Evolutionary conservation across 2,329 filamentous ascomycete genomes (phyloP), one percentile per base, ranked within the genome.

Genomic region (Colletotrichum sp.): DNA sequence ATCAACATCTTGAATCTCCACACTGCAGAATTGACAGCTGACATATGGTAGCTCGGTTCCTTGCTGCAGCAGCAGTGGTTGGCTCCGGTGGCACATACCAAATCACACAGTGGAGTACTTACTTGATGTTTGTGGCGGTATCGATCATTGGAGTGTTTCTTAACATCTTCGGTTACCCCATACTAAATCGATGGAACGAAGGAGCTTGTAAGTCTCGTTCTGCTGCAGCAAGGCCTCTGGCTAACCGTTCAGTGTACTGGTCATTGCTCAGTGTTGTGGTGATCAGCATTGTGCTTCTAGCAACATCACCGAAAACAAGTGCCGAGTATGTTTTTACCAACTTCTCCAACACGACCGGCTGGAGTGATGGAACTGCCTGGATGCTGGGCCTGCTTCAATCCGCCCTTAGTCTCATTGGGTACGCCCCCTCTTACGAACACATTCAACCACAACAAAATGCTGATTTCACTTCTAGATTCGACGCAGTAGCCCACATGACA

Each of bases 331-430:
- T 89, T 13, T 89, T 89, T 72, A 80, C 84, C 8, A 81, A 85
- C 15, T 88, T 88, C 68, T 79, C 80, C n/a, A 89, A 89, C 77
- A 82, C 84, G 39, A 87, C 85, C 3, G 86, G 86, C 4, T 89
- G 87, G 87, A 81, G 84, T 2, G 85, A 88, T 65, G 88, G 87
- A 1, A 80, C 89, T 18, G 82, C 87, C 0, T 89, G 88, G 88
- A 84, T 89, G 16, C 79, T 89, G 2, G 87, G 88, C 0, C 81
- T 89, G 4, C 80, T 89, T 2, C 88, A 87, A 78, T 85, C 81
- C 0, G 82, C 82, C 0, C 71, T 84, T 0, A 82, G 81, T 18
- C 80, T 85, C 5, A 84, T 83, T 12, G 87, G 85, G 16, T 89
- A 87, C 72, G 87, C 88, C 66, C 24, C 26, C 24, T 84, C 88